A percentile compares a stretch with the other conserved stretches of the same genome.
Conservation (phyloP, 2,329 filamentous ascomycete genomes). For the Aaosphaeria pasadenensis region DNA sequence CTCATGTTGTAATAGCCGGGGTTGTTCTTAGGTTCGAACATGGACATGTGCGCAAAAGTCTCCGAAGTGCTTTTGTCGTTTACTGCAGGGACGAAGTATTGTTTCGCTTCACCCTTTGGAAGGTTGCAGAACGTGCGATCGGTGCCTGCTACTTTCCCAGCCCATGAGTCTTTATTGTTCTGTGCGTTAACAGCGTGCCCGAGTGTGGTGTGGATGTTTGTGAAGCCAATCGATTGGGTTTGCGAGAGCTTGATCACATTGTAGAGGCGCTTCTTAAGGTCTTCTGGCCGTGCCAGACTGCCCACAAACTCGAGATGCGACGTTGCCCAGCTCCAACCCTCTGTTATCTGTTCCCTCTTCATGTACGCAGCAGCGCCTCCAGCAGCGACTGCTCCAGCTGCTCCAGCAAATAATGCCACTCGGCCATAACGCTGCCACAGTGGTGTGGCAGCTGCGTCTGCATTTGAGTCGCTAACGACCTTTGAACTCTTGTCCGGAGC, state of each 20-base stretch:
- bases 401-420: slow-evolving; percentile 81
- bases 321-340: slow-evolving; percentile 77
- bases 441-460: slow-evolving; percentile 44
- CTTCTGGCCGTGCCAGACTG: slow-evolving; percentile 78
- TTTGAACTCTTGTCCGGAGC: slow-evolving; percentile 30
- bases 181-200: slow-evolving; percentile 62
- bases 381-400: slow-evolving; percentile 74
- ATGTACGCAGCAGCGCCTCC: slow-evolving; percentile 83
- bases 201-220: slow-evolving; percentile 83
- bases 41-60: slow-evolving; percentile 73
- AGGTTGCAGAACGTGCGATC: slow-evolving; percentile 84
- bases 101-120: slow-evolving; percentile 31
- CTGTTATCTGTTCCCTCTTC: slow-evolving; percentile 74
- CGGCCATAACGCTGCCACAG: slow-evolving; percentile 79
- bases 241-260: slow-evolving; percentile 62
- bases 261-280: slow-evolving; percentile 72
- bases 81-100: slow-evolving; percentile 44
- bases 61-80: slow-evolving; percentile 82
- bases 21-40: slow-evolving; percentile 73
- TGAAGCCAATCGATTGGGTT: slow-evolving; percentile 71
- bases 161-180: slow-evolving; percentile 33
- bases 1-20: slow-evolving; percentile 68
- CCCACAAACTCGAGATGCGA: slow-evolving; percentile 94
- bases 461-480: slow-evolving; percentile 36
- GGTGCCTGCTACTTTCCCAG: slow-evolving; percentile 60